Evolutionary conservation across 2,329 filamentous ascomycete genomes (phyloP).

Genomic region (Colletotrichum ledebouriae): DNA sequence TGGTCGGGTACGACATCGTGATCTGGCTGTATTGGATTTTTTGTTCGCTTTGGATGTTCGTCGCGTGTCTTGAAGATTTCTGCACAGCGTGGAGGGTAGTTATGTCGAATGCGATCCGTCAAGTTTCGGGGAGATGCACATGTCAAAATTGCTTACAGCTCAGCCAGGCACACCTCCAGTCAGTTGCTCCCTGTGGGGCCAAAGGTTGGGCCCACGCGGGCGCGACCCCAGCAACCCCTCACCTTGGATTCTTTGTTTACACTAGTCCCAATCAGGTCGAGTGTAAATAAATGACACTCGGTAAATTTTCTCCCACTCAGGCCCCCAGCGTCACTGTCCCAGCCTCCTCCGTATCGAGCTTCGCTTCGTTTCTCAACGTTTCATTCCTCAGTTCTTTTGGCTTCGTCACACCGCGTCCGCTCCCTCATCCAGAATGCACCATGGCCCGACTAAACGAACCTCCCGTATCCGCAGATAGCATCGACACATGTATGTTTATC

Average conservation of each 20-base stretch:
- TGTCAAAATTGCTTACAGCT: constrained; percentile 22
- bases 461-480: constrained; percentile 74
- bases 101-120: constrained; percentile 12
- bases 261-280: constrained; percentile 39
- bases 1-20: constrained; percentile 69
- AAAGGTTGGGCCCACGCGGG: background rate
- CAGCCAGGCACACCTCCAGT: too few relatives aligned
- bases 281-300: constrained; percentile 44
- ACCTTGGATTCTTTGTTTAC: constrained; percentile 17
- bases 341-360: constrained; percentile 40
- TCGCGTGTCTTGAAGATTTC: background rate
- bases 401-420: constrained; percentile 17
- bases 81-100: constrained; percentile 1
- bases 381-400: constrained; percentile 31
- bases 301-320: constrained; percentile 42
- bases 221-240: constrained; percentile 40
- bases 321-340: constrained; percentile 38
- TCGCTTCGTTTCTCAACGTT: constrained; percentile 24
- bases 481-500: constrained; percentile 75
- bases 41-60: background rate
- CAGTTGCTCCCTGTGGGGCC: too few relatives aligned
- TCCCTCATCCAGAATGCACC: constrained; percentile 52
- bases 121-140: constrained; percentile 27
- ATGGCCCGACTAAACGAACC: constrained; percentile 89
- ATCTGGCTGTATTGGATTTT: background rate